Conservation (phyloP, 768 basidiomycete species). For the Ramaria rubella region DNA sequence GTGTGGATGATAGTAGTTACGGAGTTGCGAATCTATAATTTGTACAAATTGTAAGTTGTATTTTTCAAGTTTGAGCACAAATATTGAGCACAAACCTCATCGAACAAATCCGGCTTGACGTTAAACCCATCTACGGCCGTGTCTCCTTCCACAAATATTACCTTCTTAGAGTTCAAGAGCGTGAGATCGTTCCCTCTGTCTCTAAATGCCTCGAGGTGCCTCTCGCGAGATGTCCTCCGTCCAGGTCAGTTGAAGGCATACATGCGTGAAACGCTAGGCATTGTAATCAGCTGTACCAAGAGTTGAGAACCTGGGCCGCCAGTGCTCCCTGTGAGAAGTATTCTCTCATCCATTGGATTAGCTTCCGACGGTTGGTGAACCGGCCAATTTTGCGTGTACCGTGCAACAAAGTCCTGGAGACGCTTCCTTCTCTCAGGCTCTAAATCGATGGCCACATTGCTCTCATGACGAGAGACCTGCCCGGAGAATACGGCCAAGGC, state of each 20-base stretch:
- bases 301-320: constrained; percentile 12
- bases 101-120: constrained; percentile 18
- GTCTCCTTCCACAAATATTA: constrained; percentile 24
- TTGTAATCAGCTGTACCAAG: constrained; percentile 5
- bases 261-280: constrained; percentile 2
- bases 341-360: constrained; percentile 8
- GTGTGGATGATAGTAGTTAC: too few species aligned
- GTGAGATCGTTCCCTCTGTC: constrained; percentile 17
- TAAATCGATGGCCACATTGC: neutral
- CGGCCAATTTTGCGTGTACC: constrained; percentile 7
- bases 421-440: neutral
- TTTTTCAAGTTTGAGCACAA: too few species aligned
- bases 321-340: constrained; percentile 14
- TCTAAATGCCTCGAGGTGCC: constrained; percentile 14
- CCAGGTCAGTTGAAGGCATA: constrained; percentile 14
- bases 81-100: constrained; percentile 20
- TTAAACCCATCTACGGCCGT: constrained; percentile 21
- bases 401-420: constrained; percentile 24
- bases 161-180: constrained; percentile 14
- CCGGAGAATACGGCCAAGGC: constrained; percentile 20
- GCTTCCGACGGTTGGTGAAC: neutral
- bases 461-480: neutral
- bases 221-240: constrained; percentile 7
- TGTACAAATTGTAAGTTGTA: too few species aligned
- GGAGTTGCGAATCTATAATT: constrained; percentile 23